A percentile compares a stretch with the other conserved stretches of the same genome.
Conservation (phyloP, 768 basidiomycete species). For the Pholiota conissans region DNA sequence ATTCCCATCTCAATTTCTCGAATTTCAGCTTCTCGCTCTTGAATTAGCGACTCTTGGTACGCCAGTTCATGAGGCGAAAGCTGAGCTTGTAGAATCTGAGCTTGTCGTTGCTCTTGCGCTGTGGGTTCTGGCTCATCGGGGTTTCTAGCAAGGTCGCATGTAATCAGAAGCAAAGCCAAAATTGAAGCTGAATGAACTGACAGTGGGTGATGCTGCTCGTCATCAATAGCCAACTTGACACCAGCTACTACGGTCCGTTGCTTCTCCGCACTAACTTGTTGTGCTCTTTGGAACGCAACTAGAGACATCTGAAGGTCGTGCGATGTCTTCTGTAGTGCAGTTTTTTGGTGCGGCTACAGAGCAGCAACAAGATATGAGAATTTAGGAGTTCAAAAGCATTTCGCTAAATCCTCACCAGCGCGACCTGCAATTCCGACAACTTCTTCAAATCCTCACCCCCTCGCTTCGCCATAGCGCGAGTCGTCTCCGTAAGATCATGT, state of each 20-base stretch:
- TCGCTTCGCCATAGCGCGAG: conserved; percentile 92
- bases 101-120: conserved; percentile 58
- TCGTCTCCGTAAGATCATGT: conserved; percentile 92
- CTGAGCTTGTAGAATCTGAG: conserved; percentile 66
- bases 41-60: conserved; percentile 93
- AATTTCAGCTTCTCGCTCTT: conserved; percentile 93
- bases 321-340: conserved; percentile 86
- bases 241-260: conserved; percentile 89
- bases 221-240: conserved; percentile 83
- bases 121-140: conserved; percentile 43
- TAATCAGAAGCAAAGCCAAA: conserved; percentile 2
- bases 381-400: not conserved
- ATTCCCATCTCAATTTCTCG: conserved; percentile 97
- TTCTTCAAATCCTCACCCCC: conserved; percentile 93
- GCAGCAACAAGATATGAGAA: not conserved
- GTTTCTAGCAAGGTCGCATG: conserved; percentile 19
- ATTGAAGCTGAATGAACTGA: conserved; percentile 10
- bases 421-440: conserved; percentile 65
- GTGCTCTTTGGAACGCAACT: conserved; percentile 88
- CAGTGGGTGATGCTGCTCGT: conserved; percentile 45
- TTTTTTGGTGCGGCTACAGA: conserved; percentile 74
- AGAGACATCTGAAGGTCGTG: conserved; percentile 91
- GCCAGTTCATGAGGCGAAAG: conserved; percentile 91
- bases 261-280: conserved; percentile 85
- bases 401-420: conserved; percentile 41